A percentile compares a stretch with the other conserved stretches of the same genome.
Evolutionary conservation across 2,329 filamentous ascomycete species (phyloP).

Genomic region (Xylaria sp.): DNA sequence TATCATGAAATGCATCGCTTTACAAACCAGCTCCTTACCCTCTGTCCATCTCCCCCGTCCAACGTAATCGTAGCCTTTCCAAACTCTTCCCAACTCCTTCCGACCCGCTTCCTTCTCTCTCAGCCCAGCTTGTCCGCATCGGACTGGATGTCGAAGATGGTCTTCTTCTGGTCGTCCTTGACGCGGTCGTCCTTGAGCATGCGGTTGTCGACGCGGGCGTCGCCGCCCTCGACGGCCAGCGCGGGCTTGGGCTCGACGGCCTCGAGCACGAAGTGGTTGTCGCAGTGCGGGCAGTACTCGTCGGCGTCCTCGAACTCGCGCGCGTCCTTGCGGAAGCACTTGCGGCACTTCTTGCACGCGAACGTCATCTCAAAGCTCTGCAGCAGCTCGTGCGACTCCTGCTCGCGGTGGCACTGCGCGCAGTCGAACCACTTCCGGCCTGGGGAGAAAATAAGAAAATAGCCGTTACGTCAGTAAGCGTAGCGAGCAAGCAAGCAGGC

Average conservation of each 20-base stretch:
- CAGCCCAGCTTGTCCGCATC: constrained; percentile 77
- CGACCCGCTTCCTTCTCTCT: constrained; percentile 4
- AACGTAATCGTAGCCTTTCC: neutral
- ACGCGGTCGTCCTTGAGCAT: constrained; percentile 93
- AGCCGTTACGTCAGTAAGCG: constrained; percentile 6
- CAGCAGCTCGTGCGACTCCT: constrained; percentile 73
- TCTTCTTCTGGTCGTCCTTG: constrained; percentile 58
- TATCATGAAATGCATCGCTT: constrained; percentile 37
- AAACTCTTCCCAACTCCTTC: neutral
- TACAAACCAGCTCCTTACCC: constrained; percentile 10
- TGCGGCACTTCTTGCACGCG: constrained; percentile 98
- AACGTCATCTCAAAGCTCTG: constrained; percentile 89
- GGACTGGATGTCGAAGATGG: constrained; percentile 76
- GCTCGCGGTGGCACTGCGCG: constrained; percentile 87
- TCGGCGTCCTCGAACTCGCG: constrained; percentile 93
- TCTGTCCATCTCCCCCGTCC: too few species aligned
- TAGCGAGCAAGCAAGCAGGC: too few species aligned
- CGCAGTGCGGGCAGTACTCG: constrained; percentile 98
- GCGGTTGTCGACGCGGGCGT: constrained; percentile 79
- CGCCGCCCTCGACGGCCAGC: constrained; percentile 87
- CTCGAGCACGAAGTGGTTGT: constrained; percentile 96
- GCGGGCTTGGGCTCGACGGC: constrained; percentile 81
- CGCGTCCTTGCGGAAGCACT: constrained; percentile 94
- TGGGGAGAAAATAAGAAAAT: constrained; percentile 39
- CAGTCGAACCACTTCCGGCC: constrained; percentile 99